These are phyloP conservation scores for Camelina hispida DNA, from an alignment of 345 rosid species.

Conservation along the genomic window DNA sequence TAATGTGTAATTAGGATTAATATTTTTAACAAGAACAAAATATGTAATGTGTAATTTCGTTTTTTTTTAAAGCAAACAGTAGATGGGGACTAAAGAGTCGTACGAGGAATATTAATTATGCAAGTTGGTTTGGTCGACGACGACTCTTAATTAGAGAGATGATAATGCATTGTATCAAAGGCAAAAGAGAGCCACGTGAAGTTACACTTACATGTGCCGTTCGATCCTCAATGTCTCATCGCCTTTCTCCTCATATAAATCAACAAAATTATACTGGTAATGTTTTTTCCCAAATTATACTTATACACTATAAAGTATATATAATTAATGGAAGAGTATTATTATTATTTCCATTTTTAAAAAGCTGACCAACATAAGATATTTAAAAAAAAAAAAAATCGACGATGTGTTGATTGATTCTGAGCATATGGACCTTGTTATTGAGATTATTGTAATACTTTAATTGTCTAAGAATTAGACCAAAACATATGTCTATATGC, in stretches of 20 bases:
- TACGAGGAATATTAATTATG: constrained; percentile 37
- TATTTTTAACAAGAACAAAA: background rate
- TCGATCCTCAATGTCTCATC: constrained; percentile 18
- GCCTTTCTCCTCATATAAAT: constrained; percentile 13
- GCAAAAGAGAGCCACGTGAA: constrained; percentile 35
- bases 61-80: background rate
- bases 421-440: constrained; percentile 32
- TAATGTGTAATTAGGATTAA: background rate
- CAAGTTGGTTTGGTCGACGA: constrained; percentile 35
- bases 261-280: constrained; percentile 5
- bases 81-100: constrained; percentile 11
- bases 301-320: background rate
- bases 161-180: constrained; percentile 38
- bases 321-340: background rate
- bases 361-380: background rate
- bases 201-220: constrained; percentile 33
- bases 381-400: background rate
- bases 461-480: constrained; percentile 21
- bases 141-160: constrained; percentile 3
- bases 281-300: too few relatives aligned
- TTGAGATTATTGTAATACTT: constrained; percentile 3
- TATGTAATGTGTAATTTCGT: background rate
- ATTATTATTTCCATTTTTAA: background rate
- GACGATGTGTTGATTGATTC: constrained; percentile 23
- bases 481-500: constrained; percentile 31